These are phyloP conservation scores for Neurospora discreta DNA, from an alignment of 495 filamentous ascomycete species.

Conservation along the genomic window DNA sequence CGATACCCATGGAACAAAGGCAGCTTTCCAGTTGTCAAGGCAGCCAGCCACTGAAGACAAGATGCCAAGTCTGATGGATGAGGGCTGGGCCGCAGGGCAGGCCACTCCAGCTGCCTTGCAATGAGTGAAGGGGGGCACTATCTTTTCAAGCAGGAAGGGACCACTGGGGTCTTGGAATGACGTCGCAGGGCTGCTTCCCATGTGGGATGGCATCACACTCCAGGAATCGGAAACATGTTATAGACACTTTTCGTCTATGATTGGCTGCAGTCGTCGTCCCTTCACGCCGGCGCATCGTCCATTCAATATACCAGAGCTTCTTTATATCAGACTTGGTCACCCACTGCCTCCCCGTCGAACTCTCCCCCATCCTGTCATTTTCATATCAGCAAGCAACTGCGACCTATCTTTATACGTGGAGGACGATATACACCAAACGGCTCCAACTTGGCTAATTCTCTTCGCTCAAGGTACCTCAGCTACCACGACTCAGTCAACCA, in stretches of 20 bases:
- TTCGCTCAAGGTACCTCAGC: not conserved
- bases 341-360: not conserved
- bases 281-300: not conserved
- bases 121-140: not conserved
- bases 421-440: not conserved
- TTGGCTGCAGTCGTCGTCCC: not conserved
- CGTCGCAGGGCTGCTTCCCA: not conserved
- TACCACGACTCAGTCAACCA: not conserved
- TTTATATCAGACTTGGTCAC: not conserved
- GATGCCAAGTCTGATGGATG: not conserved
- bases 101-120: not conserved
- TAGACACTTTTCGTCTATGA: not conserved
- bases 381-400: not conserved
- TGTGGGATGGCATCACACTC: not conserved
- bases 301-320: not conserved
- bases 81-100: not conserved
- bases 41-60: not conserved
- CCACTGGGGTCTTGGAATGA: not conserved
- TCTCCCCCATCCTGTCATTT: not conserved
- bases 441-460: not conserved
- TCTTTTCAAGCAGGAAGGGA: not conserved
- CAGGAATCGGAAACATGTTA: not conserved
- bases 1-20: not conserved
- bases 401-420: not conserved
- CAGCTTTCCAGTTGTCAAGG: not conserved